These are phyloP conservation scores for Cercospora sojina DNA, from an alignment of 2,329 filamentous ascomycete genomes.

Conservation along the genomic window DNA sequence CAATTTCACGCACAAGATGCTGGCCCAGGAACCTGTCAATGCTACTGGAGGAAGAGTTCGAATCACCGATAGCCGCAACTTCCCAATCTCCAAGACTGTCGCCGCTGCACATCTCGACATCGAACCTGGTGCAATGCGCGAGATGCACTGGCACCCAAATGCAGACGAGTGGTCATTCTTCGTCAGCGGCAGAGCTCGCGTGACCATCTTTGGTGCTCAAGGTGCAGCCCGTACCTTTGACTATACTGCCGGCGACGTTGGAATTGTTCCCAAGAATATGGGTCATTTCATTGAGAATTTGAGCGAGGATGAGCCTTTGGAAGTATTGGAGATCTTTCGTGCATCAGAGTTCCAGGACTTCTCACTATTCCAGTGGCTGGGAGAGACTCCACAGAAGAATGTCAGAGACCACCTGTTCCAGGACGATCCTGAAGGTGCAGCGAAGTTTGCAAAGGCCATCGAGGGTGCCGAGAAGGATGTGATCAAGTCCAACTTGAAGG, in stretches of 20 bases:
- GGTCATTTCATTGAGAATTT: slow-evolving; percentile 82
- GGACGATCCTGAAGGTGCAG: slow-evolving; percentile 59
- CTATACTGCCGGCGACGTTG: slow-evolving; percentile 72
- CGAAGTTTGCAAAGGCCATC: slow-evolving; percentile 62
- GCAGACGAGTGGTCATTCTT: slow-evolving; percentile 83
- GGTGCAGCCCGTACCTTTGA: slow-evolving; percentile 72
- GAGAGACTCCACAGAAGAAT: slow-evolving; percentile 63
- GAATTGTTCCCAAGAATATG: slow-evolving; percentile 73
- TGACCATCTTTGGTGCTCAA: slow-evolving; percentile 72
- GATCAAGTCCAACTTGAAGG: slow-evolving; percentile 34
- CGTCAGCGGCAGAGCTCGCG: slow-evolving; percentile 66
- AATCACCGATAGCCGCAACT: slow-evolving; percentile 74
- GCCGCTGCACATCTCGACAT: slow-evolving; percentile 71
- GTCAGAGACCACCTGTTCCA: slow-evolving; percentile 63
- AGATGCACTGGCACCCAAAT: slow-evolving; percentile 81
- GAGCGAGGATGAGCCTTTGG: slow-evolving; percentile 67
- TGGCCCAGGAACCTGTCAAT: slow-evolving; percentile 65
- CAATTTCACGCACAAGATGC: slow-evolving; percentile 70
- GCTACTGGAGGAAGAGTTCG: slow-evolving; percentile 69
- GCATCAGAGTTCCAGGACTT: slow-evolving; percentile 68
- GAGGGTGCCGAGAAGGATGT: slow-evolving; percentile 59
- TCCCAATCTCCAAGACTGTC: slow-evolving; percentile 70
- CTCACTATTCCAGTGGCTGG: slow-evolving; percentile 72
- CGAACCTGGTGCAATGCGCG: slow-evolving; percentile 68
- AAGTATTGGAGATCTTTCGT: slow-evolving; percentile 72